Conservation (phyloP, 768 basidiomycete genomes). For the Tulasnella sp. region DNA sequence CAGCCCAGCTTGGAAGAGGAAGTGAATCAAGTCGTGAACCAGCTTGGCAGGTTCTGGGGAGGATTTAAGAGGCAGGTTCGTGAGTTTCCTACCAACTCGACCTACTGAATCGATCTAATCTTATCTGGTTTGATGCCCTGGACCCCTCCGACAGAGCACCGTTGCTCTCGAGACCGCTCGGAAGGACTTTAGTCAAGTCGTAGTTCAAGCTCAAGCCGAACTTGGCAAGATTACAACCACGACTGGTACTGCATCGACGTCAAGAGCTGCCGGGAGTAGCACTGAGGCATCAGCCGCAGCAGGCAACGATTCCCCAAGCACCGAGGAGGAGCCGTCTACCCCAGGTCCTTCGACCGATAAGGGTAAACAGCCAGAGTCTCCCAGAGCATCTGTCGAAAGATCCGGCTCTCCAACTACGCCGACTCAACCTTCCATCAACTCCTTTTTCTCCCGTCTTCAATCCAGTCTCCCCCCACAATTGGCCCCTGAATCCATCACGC, state of each 20-base stretch:
- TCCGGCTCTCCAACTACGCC: slow-evolving; percentile 17
- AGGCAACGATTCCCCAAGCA: slow-evolving; percentile 26
- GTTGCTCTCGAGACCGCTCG: slow-evolving; percentile 57
- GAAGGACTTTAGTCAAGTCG: slow-evolving; percentile 61
- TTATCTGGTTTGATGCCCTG: neutral
- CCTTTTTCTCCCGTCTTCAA: slow-evolving; percentile 62
- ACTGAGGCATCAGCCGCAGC: slow-evolving; percentile 22
- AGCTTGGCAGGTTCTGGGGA: slow-evolving; percentile 81
- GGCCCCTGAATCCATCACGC: slow-evolving; percentile 31
- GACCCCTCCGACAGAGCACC: slow-evolving; percentile 49
- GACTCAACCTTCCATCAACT: slow-evolving; percentile 30
- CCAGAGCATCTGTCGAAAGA: neutral
- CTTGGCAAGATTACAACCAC: slow-evolving; percentile 51
- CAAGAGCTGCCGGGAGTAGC: slow-evolving; percentile 21
- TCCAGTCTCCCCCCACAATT: slow-evolving; percentile 68
- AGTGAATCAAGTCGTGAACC: slow-evolving; percentile 81
- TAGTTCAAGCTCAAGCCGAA: slow-evolving; percentile 72
- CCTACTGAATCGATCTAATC: neutral
- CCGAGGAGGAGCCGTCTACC: slow-evolving; percentile 23
- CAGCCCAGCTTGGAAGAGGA: slow-evolving; percentile 71
- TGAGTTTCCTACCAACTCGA: neutral
- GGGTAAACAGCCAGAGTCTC: slow-evolving; percentile 11
- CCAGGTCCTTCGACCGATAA: slow-evolving; percentile 26
- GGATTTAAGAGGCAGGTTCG: slow-evolving; percentile 82
- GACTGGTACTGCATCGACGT: slow-evolving; percentile 16